Base-by-base conservation (phyloP, 257 asterid genomes). In the Solanum okadae region DNA sequence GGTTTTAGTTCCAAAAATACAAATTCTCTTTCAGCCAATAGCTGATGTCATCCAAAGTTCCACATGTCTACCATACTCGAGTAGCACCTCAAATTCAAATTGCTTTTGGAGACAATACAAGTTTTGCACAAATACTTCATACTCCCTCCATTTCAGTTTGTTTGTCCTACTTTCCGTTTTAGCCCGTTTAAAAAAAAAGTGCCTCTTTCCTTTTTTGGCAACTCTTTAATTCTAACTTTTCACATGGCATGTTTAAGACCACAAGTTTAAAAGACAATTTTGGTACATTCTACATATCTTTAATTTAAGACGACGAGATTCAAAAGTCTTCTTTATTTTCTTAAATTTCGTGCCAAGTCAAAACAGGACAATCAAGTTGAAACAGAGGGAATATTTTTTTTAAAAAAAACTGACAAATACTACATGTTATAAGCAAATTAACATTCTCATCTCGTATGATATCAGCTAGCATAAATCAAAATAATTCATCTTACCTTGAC, bases 401-500 rank as follows among this genome's bases (percentile, higher is more conserved):
- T 10, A 63, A 29, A 29, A 29, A 29, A 29, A 23, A 63, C 71
- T n/a, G 71, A 16, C 27, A 46, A 44, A 46, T 81, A 18, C 42
- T 49, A 31, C 35, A 49, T 29, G 34, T 29, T 29, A 49, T 82
- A 82, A 82, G 86, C 44, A 82, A 82, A 82, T 14, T 3, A 82
- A 18, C 20, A 20, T 31, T 82, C 86, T 82, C 71, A 82, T 82
- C 15, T 10, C 25, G 13, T 13, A 27, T 9, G 27, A 44, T 79
- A 8, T 79, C 38, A 79, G 56, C 83, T n/a, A 86, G 89, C 70
- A 71, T 40, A 86, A 71, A 79, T 88, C 59, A 10, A n/a, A 78
- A 79, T 49, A 42, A 31, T 73, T 67, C 88, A 85, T 86, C 95
- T 89, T 90, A 97, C 99, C 98, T 97, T 92, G 77, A 93, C 98